A percentile compares a stretch with the other conserved stretches of the same genome.
These are phyloP conservation scores for Fusarium liriodendri DNA, from an alignment of 2,329 filamentous ascomycete species.

Conservation along the genomic window DNA sequence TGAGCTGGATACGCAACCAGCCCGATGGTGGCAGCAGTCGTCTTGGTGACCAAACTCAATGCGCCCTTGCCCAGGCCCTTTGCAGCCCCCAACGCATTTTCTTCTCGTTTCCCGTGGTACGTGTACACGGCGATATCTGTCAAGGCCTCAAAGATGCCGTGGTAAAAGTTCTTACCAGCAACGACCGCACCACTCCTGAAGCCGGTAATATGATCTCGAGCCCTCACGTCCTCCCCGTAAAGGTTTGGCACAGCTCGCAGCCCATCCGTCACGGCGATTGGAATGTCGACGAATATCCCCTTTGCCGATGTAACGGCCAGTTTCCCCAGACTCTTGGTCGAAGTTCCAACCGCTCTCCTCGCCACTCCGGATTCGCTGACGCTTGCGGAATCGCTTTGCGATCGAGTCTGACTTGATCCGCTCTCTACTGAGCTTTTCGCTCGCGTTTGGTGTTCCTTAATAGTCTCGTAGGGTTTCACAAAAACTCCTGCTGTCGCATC, in stretches of 20 bases:
- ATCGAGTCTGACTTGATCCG: not conserved
- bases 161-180: slow-evolving; percentile 3
- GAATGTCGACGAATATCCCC: not conserved
- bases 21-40: not conserved
- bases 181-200: not conserved
- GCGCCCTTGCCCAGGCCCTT: not conserved
- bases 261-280: slow-evolving; percentile 1
- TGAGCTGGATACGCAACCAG: not conserved
- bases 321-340: not conserved
- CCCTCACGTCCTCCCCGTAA: not conserved
- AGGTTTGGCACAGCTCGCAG: not conserved
- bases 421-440: not conserved
- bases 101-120: not conserved
- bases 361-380: not conserved
- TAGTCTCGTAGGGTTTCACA: slow-evolving; percentile 1
- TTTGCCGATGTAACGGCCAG: not conserved
- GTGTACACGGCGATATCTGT: slow-evolving; percentile 1
- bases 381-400: not conserved
- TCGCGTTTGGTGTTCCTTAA: not conserved
- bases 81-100: not conserved
- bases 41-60: slow-evolving; percentile 1
- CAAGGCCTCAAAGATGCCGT: slow-evolving; percentile 3
- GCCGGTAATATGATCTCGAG: not conserved
- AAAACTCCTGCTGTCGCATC: not conserved
- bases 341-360: not conserved